Percentiles rank a stretch among this genome's conserved stretches.
Conservation (phyloP, 306 rosid genomes). For the Corylus americana region DNA sequence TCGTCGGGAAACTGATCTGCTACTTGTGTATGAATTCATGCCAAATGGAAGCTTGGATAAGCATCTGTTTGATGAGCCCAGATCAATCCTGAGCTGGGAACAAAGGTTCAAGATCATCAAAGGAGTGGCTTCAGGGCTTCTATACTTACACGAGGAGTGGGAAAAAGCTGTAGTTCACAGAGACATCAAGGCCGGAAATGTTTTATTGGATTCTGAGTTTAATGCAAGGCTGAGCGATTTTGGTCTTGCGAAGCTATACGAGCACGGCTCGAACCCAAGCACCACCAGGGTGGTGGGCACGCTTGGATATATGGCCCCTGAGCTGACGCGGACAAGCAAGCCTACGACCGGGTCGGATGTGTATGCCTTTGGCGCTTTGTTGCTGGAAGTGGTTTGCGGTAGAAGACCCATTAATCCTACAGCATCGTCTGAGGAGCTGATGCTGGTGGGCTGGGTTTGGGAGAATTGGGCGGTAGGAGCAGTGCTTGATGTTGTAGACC, state of each 20-base stretch:
- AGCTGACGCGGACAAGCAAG: slow-evolving; percentile 56
- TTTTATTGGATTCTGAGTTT: slow-evolving; percentile 52
- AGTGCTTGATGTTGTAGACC: slow-evolving; percentile 39
- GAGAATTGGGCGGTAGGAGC: slow-evolving; percentile 47
- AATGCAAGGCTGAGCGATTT: slow-evolving; percentile 59
- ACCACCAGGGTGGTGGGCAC: slow-evolving; percentile 68
- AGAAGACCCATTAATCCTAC: slow-evolving; percentile 52
- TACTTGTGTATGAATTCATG: slow-evolving; percentile 62
- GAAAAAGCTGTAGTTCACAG: slow-evolving; percentile 66
- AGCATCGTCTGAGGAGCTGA: slow-evolving; percentile 56
- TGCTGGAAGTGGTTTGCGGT: slow-evolving; percentile 62
- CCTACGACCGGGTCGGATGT: slow-evolving; percentile 56
- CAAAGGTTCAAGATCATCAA: slow-evolving; percentile 55
- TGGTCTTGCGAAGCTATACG: slow-evolving; percentile 60
- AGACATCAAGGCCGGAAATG: slow-evolving; percentile 65
- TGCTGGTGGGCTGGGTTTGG: slow-evolving; percentile 62
- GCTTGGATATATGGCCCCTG: slow-evolving; percentile 62
- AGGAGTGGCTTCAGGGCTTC: slow-evolving; percentile 54
- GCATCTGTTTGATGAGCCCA: slow-evolving; percentile 42
- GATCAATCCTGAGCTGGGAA: slow-evolving; percentile 44
- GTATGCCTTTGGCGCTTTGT: slow-evolving; percentile 57
- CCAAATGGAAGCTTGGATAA: slow-evolving; percentile 62
- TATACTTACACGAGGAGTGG: slow-evolving; percentile 67
- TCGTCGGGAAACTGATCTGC: slow-evolving; percentile 40
- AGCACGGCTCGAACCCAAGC: slow-evolving; percentile 51